Conservation (phyloP, 2,329 filamentous ascomycete species). For the Decorospora gaudefroyi region DNA sequence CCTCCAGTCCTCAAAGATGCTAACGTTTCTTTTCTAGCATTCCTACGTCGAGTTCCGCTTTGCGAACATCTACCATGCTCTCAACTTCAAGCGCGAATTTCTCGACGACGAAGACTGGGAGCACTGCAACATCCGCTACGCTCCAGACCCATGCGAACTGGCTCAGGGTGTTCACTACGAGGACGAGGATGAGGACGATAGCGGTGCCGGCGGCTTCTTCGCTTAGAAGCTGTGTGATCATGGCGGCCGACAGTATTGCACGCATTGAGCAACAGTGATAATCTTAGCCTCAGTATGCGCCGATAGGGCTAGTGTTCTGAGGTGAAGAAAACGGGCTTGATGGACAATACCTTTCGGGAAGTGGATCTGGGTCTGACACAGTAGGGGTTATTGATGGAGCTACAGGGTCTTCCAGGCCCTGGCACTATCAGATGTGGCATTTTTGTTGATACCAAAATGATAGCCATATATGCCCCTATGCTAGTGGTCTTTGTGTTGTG, state of each 20-base stretch:
- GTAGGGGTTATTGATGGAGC: too few relatives aligned
- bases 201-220: neutral
- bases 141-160: constrained; percentile 50
- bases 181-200: constrained; percentile 22
- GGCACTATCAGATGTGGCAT: too few relatives aligned
- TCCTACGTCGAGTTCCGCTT: constrained; percentile 56
- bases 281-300: too few relatives aligned
- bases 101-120: constrained; percentile 53
- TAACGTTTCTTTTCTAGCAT: constrained; percentile 38
- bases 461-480: too few relatives aligned
- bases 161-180: constrained; percentile 36
- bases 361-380: too few relatives aligned
- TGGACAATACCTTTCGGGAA: too few relatives aligned
- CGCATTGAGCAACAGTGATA: too few relatives aligned
- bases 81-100: constrained; percentile 51
- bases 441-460: too few relatives aligned
- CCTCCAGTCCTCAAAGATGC: neutral
- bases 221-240: neutral
- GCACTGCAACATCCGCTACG: constrained; percentile 51
- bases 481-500: too few relatives aligned
- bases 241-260: neutral
- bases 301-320: too few relatives aligned
- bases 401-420: too few relatives aligned
- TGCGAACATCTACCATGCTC: constrained; percentile 53
- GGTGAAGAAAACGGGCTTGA: too few relatives aligned